Evolutionary conservation across 805 yeast species (phyloP).

Genomic region (Spathaspora sp.): DNA sequence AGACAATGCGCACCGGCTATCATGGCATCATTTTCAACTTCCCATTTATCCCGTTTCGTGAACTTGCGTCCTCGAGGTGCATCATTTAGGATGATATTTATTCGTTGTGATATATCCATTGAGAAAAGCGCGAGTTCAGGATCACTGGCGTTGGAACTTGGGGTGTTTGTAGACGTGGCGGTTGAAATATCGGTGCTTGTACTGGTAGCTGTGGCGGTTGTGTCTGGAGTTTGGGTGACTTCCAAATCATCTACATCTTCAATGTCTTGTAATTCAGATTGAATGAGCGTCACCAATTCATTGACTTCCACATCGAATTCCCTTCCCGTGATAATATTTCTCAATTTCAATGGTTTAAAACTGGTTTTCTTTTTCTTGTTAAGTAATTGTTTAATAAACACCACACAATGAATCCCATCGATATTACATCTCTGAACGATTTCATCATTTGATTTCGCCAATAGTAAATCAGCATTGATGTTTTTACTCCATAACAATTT

Average conservation of each 20-base stretch:
- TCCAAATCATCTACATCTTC: slow-evolving; percentile 3
- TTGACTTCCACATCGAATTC: slow-evolving; percentile 74
- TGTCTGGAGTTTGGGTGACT: neutral
- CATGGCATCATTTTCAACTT: slow-evolving; percentile 68
- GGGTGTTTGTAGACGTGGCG: neutral
- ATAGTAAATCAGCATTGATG: slow-evolving; percentile 68
- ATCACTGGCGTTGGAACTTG: slow-evolving; percentile 5
- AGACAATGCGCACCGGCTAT: slow-evolving; percentile 55
- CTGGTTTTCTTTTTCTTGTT: slow-evolving; percentile 25
- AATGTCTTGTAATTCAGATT: slow-evolving; percentile 21
- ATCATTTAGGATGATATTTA: slow-evolving; percentile 68
- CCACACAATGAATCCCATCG: slow-evolving; percentile 74
- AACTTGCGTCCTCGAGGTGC: slow-evolving; percentile 77
- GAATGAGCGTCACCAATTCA: slow-evolving; percentile 49
- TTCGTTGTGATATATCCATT: slow-evolving; percentile 48
- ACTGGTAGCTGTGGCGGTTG: neutral
- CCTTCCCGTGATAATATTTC: slow-evolving; percentile 52
- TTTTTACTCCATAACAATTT: slow-evolving; percentile 69
- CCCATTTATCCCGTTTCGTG: slow-evolving; percentile 74
- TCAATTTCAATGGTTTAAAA: slow-evolving; percentile 74
- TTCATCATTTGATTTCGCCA: slow-evolving; percentile 51
- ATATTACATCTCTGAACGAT: slow-evolving; percentile 42
- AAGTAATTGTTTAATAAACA: slow-evolving; percentile 70
- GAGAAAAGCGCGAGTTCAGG: slow-evolving; percentile 18
- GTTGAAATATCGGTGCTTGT: slow-evolving; percentile 1